Evolutionary conservation across 2,329 filamentous ascomycete species (phyloP), one percentile per base, ranked within the genome.

Genomic region (Alternaria conjuncta): DNA sequence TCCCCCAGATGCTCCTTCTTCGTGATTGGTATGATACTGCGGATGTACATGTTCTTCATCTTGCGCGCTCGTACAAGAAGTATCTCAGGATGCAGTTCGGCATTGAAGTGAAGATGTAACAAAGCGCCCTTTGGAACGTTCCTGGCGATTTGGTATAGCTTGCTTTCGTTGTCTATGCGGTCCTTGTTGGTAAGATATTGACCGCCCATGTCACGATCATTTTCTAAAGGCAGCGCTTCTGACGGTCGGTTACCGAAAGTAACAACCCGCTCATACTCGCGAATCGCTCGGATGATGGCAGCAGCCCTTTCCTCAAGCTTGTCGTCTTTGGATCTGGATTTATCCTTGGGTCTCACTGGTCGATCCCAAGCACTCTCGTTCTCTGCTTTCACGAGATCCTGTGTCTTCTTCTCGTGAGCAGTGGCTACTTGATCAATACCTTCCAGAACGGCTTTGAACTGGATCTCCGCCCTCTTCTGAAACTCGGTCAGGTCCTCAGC

Each of bases 91-190:
- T 84, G 81, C 5, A 93, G 81, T 64, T 90, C 92, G n/a, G 91
- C 86, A 75, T 93, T 94, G 83, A 92, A 93, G 77, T 94, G 91
- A 23, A 93, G 86, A 76, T 94, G 91, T 23, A 93, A 82, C 74
- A 93, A 89, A 0, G 86, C 86, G 3, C 90, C 91, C 77, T 94
- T 94, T 45, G 91, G 91, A 82, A 92, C 86, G 60, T 77, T 74
- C 30, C 81, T 81, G 6, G 88, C 86, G 25, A 90, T 84, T 26
- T 82, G 69, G 69, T 89, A 87, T 13, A 93, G 73, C 46, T 81
- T 78, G 9, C 90, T 92, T 50, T 83, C 56, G 41, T 84, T 78
- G 47, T 82, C 78, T 51, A 84, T 84, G 2, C 80, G 76, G 4
- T 74, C 66, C 63, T 80, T 81, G 70, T 84, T 84, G 20, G 80